These are phyloP conservation scores for Emericellopsis cladophorae DNA, from an alignment of 2,329 filamentous ascomycete species.

Conservation along the genomic window DNA sequence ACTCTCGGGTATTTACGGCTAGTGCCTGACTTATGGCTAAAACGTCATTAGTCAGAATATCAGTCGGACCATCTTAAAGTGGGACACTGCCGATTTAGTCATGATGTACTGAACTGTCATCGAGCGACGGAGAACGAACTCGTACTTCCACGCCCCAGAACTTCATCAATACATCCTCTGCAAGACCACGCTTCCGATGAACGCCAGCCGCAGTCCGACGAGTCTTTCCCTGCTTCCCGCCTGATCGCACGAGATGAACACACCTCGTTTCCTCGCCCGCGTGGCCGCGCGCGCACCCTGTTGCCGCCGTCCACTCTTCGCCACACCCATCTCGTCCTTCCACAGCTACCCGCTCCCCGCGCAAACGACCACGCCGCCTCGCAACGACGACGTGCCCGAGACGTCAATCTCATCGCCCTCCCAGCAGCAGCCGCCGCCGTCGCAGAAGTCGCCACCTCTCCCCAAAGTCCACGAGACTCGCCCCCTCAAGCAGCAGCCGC, in stretches of 20 bases:
- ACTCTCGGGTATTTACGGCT: too few species aligned
- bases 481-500: conserved; percentile 6
- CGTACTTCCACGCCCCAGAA: neutral
- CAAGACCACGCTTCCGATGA: neutral
- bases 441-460: conserved; percentile 10
- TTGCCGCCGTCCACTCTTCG: neutral
- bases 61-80: too few species aligned
- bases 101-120: too few species aligned
- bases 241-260: conserved; percentile 27
- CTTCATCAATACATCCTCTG: too few species aligned
- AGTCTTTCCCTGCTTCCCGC: conserved; percentile 2
- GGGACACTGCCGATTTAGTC: too few species aligned
- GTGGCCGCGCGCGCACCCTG: conserved; percentile 21
- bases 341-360: conserved; percentile 38
- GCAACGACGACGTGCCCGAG: conserved; percentile 30
- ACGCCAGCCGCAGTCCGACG: conserved; percentile 1
- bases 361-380: conserved; percentile 24
- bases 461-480: conserved; percentile 41
- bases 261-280: conserved; percentile 24
- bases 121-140: too few species aligned
- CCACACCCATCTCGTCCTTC: conserved; percentile 25
- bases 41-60: too few species aligned
- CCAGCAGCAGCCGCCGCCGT: neutral
- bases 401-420: conserved; percentile 33
- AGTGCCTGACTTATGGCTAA: too few species aligned